Percentiles rank a stretch among this genome's conserved stretches.
phyloP scores from a whole-genome alignment of 2,329 filamentous ascomycete genomes.

The Domatiomyces catenatus region DNA sequence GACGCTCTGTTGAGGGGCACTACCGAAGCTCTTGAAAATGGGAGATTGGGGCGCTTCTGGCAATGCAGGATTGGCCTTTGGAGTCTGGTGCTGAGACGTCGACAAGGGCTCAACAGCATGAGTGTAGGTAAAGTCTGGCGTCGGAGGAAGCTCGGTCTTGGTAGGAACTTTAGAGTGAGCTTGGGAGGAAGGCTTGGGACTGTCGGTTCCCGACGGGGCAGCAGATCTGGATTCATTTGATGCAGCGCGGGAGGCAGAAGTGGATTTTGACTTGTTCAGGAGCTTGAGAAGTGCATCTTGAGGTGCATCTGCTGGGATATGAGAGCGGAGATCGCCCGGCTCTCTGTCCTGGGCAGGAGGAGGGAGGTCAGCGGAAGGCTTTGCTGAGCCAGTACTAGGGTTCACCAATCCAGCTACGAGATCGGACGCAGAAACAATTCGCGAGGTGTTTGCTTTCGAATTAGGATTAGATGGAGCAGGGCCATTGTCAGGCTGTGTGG shows the following conservation, averaged over 20 bases:
- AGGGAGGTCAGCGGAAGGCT: conserved; percentile 20
- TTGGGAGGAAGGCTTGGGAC: not conserved
- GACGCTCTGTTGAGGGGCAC: conserved; percentile 13
- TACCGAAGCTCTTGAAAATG: conserved; percentile 18
- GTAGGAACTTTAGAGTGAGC: not conserved
- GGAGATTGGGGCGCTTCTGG: conserved; percentile 22
- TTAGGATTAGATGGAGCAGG: conserved; percentile 1
- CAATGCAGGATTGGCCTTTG: conserved; percentile 13
- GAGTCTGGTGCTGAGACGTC: conserved; percentile 44
- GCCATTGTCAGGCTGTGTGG: not conserved
- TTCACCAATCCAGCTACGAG: conserved; percentile 42
- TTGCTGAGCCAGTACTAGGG: conserved; percentile 22
- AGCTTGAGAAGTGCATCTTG: conserved; percentile 76
- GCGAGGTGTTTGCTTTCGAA: not conserved
- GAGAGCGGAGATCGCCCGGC: conserved; percentile 3
- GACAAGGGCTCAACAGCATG: conserved; percentile 59
- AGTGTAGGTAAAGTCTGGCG: conserved; percentile 50
- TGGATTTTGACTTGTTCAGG: conserved; percentile 53
- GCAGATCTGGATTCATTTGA: conserved; percentile 5
- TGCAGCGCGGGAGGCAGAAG: conserved; percentile 4
- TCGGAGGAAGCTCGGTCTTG: conserved; percentile 23
- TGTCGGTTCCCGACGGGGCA: not conserved
- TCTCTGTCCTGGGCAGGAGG: conserved; percentile 11
- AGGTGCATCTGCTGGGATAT: conserved; percentile 41
- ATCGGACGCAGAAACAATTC: conserved; percentile 37